Percentiles rank a stretch among this genome's conserved stretches.
These are phyloP conservation scores for Laetiporus sulphureus DNA, from an alignment of 1,284 basidiomycete genomes.

Conservation along the genomic window DNA sequence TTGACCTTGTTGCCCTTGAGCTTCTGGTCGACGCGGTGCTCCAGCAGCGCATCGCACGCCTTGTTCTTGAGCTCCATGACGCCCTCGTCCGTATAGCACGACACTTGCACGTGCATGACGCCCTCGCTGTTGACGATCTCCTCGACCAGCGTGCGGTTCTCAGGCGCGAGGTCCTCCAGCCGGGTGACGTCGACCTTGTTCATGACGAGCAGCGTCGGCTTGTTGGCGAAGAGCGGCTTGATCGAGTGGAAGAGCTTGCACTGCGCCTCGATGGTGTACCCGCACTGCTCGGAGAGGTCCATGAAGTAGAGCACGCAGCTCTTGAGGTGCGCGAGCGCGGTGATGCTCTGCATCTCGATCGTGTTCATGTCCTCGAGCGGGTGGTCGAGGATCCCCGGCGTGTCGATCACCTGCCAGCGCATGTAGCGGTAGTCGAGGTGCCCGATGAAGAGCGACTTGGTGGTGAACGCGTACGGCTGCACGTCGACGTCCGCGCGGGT, in stretches of 20 bases:
- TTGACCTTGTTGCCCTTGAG: conserved; percentile 92
- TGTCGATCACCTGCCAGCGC: conserved; percentile 97
- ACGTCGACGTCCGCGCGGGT: conserved; percentile 97
- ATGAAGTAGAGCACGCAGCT: conserved; percentile 93
- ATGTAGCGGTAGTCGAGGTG: conserved; percentile 98
- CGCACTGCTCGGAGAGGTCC: conserved; percentile 95
- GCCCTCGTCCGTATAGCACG: conserved; percentile 92
- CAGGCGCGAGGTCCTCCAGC: conserved; percentile 73
- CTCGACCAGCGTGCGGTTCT: conserved; percentile 73
- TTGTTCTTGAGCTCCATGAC: conserved; percentile 92
- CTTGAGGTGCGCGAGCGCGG: conserved; percentile 90
- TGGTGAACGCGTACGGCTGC: conserved; percentile 97
- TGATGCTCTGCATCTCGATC: conserved; percentile 99
- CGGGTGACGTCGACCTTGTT: conserved; percentile 94
- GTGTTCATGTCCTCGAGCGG: conserved; percentile 99
- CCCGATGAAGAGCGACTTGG: conserved; percentile 93
- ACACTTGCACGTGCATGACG: conserved; percentile 75
- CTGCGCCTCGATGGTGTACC: conserved; percentile 90
- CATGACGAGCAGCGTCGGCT: conserved; percentile 88
- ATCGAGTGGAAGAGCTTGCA: conserved; percentile 98
- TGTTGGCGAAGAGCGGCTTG: conserved; percentile 90
- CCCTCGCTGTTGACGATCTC: conserved; percentile 75
- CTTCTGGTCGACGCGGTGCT: conserved; percentile 89
- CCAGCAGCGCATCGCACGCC: conserved; percentile 88
- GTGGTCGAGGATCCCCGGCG: conserved; percentile 88